Conservation (phyloP, 2,329 filamentous ascomycete genomes). For the Nigrospora oryzae region DNA sequence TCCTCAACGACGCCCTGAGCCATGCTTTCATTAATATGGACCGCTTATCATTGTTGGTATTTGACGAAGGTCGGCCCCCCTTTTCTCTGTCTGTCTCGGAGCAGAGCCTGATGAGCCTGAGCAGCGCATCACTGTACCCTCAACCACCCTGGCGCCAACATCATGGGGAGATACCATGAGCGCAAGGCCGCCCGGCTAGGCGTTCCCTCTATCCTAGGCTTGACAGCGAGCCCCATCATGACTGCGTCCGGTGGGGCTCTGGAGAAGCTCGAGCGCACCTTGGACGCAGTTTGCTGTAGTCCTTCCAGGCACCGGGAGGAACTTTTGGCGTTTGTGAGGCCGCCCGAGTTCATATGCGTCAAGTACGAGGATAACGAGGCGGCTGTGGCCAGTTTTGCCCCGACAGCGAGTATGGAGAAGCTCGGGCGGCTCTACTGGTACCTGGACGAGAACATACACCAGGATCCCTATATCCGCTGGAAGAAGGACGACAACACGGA, state of each 20-base stretch:
- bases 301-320: slow-evolving; percentile 63
- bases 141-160: slow-evolving; percentile 55
- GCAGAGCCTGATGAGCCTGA: slow-evolving; percentile 7
- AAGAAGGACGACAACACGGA: slow-evolving; percentile 34
- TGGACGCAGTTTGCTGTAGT: slow-evolving; percentile 61
- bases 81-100: too few relatives aligned
- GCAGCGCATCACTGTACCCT: slow-evolving; percentile 66
- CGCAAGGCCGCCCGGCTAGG: slow-evolving; percentile 24
- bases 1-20: slow-evolving; percentile 64
- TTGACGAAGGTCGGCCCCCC: slow-evolving; percentile 64
- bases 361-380: slow-evolving; percentile 16
- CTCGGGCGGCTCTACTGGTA: slow-evolving; percentile 29
- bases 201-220: slow-evolving; percentile 63
- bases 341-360: slow-evolving; percentile 43
- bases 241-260: slow-evolving; percentile 47
- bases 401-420: slow-evolving; percentile 28
- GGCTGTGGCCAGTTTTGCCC: neutral
- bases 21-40: slow-evolving; percentile 66
- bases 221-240: slow-evolving; percentile 73
- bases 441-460: slow-evolving; percentile 38
- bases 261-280: slow-evolving; percentile 54
- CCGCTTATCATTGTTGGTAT: slow-evolving; percentile 60
- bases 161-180: slow-evolving; percentile 66
- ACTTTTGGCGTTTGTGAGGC: slow-evolving; percentile 58
- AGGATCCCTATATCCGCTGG: slow-evolving; percentile 52